phyloP scores from a whole-genome alignment of 1,284 basidiomycete species.

The Cryptococcus maquisensis region DNA sequence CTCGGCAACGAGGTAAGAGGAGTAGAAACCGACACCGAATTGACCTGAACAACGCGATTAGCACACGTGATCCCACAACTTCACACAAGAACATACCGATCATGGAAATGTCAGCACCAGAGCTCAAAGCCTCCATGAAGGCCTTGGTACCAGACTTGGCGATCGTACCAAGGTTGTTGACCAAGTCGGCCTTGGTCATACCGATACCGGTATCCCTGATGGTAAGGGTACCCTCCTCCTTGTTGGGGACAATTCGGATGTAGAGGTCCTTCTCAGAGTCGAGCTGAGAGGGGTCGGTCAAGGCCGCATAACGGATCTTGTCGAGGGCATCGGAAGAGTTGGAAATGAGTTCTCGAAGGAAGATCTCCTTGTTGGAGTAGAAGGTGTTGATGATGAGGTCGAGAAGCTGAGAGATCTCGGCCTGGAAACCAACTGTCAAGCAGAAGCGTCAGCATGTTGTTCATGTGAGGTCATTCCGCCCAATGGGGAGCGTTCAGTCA shows the following conservation, averaged over 20 bases:
- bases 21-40: constrained; percentile 98
- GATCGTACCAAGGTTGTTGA: constrained; percentile 91
- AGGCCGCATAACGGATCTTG: constrained; percentile 84
- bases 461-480: too few species aligned
- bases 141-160: constrained; percentile 82
- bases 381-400: constrained; percentile 70
- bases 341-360: constrained; percentile 80
- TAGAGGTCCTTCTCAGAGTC: constrained; percentile 83
- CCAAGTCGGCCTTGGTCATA: constrained; percentile 83
- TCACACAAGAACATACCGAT: constrained; percentile 50
- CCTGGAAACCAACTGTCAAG: constrained; percentile 55
- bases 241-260: constrained; percentile 90
- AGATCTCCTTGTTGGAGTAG: constrained; percentile 99
- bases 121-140: constrained; percentile 86
- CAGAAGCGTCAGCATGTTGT: not conserved
- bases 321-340: constrained; percentile 83
- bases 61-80: not conserved
- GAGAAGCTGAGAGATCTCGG: constrained; percentile 54
- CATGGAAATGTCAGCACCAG: constrained; percentile 90
- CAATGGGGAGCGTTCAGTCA: too few species aligned
- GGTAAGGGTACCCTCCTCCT: constrained; percentile 87
- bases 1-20: constrained; percentile 97
- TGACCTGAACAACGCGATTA: constrained; percentile 25
- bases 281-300: constrained; percentile 83
- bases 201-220: constrained; percentile 97